Evolutionary conservation across 345 rosid genomes (phyloP), one percentile per base, ranked within the genome.

Genomic region (Clarkia xantiana): DNA sequence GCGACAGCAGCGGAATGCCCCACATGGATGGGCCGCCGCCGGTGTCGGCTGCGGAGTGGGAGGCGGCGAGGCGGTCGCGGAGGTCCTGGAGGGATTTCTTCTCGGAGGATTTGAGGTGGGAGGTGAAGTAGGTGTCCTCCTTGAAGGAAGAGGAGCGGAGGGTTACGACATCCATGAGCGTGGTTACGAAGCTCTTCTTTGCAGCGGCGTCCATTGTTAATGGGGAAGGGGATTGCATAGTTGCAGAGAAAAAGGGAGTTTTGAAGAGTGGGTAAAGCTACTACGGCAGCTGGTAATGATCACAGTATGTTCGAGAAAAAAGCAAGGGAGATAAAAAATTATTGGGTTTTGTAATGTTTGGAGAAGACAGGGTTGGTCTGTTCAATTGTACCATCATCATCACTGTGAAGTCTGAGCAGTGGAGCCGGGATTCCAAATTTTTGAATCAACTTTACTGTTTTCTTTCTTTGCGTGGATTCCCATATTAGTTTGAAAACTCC

Each of bases 81-180:
- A 91, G 82, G 0, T 86, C 96, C 16, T 72, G 85, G 9, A 91
- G 78, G 0, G 96, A 69, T 46, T 77, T 90, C 15, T 71, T 75
- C 69, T 90, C 94, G 10, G 86, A 55, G 40, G 94, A 62, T 64
- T 82, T 86, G 68, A 86, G 84, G 51, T 76, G 70, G 47, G 86
- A 75, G 56, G 71, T 46, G 58, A 81, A 71, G 77, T 91, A 87
- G 1, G 87, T 67, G 76, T 91, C 98, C 62, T 91, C 98, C 57
- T 76, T 84, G 74, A 79, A 69, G 16, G 93, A 76, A 11, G 81
- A 68, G 18, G 80, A 58, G 15, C 82, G 84, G 62, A 76, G 78
- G 11, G 89, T 51, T 9, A 84, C 71, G 18, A 80, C 86, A 50
- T 74, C 86, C 84, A 83, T 86, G 23, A 83, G 67, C n/a, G 95